A percentile compares a stretch with the other conserved stretches of the same genome.
These are phyloP conservation scores for Venturia carpophila DNA, from an alignment of 2,329 filamentous ascomycete species.

Conservation along the genomic window DNA sequence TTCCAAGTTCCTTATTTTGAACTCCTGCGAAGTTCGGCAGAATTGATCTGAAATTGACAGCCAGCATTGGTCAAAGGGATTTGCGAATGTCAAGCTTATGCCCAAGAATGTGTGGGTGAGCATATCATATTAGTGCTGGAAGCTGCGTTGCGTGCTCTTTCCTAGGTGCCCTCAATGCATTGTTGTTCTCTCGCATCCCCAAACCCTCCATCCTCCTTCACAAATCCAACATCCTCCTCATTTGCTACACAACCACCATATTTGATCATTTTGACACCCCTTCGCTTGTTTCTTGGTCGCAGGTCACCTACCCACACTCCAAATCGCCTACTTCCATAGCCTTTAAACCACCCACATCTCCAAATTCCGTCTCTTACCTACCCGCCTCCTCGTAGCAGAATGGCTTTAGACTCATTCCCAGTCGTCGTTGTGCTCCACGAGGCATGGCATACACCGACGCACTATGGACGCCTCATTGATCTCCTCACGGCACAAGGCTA, in stretches of 20 bases:
- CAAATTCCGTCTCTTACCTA: not conserved
- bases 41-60: not conserved
- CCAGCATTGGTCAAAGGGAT: not conserved
- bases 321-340: not conserved
- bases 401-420: not conserved
- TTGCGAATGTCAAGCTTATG: not conserved
- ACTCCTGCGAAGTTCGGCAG: no score
- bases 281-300: not conserved
- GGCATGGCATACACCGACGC: constrained; percentile 7
- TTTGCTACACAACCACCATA: not conserved
- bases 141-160: not conserved
- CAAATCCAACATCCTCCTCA: not conserved
- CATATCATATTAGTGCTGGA: not conserved
- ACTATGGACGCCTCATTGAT: constrained; percentile 14
- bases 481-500: constrained; percentile 7
- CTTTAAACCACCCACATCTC: not conserved
- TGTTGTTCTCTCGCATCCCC: not conserved
- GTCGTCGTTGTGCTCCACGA: constrained; percentile 11
- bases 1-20: no score
- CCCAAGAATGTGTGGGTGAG: not conserved
- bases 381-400: not conserved
- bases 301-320: not conserved
- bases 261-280: not conserved
- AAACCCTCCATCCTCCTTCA: not conserved
- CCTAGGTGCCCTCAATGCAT: not conserved